phyloP scores from a whole-genome alignment of 371 early-diverging fungal species.

The Mortierella sp. region DNA sequence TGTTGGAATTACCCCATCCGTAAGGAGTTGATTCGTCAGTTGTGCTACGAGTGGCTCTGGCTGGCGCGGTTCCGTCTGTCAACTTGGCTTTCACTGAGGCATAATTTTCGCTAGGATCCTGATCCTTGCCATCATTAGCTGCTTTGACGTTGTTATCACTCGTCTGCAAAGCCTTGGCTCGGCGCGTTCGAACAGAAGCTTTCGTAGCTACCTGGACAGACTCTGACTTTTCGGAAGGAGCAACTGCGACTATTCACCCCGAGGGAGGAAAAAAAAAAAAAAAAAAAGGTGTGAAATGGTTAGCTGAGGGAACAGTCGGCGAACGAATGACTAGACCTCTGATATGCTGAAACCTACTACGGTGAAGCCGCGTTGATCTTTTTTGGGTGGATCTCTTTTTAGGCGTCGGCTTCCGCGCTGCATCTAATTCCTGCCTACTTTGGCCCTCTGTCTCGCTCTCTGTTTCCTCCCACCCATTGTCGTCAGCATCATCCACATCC shows the following conservation, averaged over 20 bases:
- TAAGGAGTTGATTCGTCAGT: conserved; percentile 5
- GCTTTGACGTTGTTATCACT: not conserved
- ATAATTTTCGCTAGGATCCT: not conserved
- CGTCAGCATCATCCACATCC: not conserved
- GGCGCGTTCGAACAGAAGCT: conserved; percentile 5
- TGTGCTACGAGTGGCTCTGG: not conserved
- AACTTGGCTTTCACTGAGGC: not conserved
- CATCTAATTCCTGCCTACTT: not conserved
- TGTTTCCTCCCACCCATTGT: conserved; percentile 21
- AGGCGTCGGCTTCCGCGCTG: conserved; percentile 4
- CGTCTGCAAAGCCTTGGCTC: not conserved
- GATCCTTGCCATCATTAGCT: not conserved
- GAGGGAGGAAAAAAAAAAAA: not conserved
- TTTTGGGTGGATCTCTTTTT: conserved; percentile 51
- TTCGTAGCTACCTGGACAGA: not conserved
- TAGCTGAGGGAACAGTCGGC: too few relatives aligned
- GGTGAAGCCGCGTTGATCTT: conserved; percentile 39
- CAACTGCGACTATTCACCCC: conserved; percentile 31
- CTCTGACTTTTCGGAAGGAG: conserved; percentile 36
- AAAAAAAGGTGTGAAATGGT: not conserved
- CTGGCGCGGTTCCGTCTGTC: not conserved
- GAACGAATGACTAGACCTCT: too few relatives aligned
- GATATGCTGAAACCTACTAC: conserved; percentile 24
- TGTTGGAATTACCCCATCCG: conserved; percentile 49
- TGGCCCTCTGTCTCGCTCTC: not conserved